These are phyloP conservation scores for Ziziphus jujuba DNA, from an alignment of 306 rosid genomes.

Conservation along the genomic window DNA sequence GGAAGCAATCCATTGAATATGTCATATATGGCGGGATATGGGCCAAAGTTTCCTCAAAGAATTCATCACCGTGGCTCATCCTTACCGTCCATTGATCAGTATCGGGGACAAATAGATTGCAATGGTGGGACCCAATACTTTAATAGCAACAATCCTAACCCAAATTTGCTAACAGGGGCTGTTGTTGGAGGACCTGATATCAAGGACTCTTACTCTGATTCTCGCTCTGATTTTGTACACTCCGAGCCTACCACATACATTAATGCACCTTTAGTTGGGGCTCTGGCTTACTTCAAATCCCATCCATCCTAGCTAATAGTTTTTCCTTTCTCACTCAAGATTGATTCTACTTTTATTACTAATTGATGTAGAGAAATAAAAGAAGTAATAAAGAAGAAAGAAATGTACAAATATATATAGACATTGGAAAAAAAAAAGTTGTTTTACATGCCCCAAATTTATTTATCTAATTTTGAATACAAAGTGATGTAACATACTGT, in stretches of 20 bases:
- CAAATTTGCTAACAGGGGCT: slow-evolving; percentile 54
- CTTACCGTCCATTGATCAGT: slow-evolving; percentile 36
- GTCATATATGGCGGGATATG: slow-evolving; percentile 74
- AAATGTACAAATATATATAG: too few species aligned
- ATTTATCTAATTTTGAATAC: too few species aligned
- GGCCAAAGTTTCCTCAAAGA: slow-evolving; percentile 43
- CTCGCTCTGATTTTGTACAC: slow-evolving; percentile 46
- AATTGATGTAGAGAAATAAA: background rate
- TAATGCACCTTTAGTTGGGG: slow-evolving; percentile 66
- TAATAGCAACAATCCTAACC: slow-evolving; percentile 37
- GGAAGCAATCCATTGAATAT: slow-evolving; percentile 55
- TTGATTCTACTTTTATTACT: background rate
- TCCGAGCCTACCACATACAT: slow-evolving; percentile 66
- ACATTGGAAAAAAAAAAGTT: too few species aligned
- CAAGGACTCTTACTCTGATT: slow-evolving; percentile 46
- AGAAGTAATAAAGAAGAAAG: too few species aligned
- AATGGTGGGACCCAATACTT: slow-evolving; percentile 37
- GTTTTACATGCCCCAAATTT: too few species aligned
- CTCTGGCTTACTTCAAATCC: slow-evolving; percentile 55
- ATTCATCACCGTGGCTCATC: slow-evolving; percentile 63
- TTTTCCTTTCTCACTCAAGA: background rate
- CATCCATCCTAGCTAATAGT: slow-evolving; percentile 12
- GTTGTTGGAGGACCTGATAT: slow-evolving; percentile 56
- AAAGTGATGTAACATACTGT: too few species aligned
- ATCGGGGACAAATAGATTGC: slow-evolving; percentile 30